A percentile compares a stretch with the other conserved stretches of the same genome.
Conservation (phyloP, 805 yeast species). For the Yamadazyma tumulicola region DNA sequence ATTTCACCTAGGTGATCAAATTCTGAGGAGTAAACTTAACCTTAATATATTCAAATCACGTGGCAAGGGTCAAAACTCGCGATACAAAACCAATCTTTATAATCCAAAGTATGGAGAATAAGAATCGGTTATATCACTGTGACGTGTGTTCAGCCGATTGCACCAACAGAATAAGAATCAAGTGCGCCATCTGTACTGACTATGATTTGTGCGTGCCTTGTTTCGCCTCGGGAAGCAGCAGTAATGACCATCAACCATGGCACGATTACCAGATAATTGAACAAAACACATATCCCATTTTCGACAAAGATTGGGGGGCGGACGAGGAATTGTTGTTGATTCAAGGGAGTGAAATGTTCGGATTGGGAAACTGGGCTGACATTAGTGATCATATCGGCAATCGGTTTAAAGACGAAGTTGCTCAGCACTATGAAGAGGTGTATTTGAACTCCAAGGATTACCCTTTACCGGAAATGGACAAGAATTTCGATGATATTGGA, state of each 20-base stretch:
- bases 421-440: slow-evolving; percentile 68
- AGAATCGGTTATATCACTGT: slow-evolving; percentile 64
- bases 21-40: too few relatives aligned
- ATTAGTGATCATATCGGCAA: slow-evolving; percentile 96
- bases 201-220: slow-evolving; percentile 98
- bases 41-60: too few relatives aligned
- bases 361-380: slow-evolving; percentile 97
- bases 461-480: slow-evolving; percentile 86
- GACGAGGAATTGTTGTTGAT: slow-evolving; percentile 89
- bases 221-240: slow-evolving; percentile 75
- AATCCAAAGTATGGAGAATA: slow-evolving; percentile 41
- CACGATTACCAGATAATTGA: slow-evolving; percentile 91
- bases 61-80: too few relatives aligned
- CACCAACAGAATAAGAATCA: slow-evolving; percentile 83
- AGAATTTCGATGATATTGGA: slow-evolving; percentile 56
- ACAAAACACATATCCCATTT: slow-evolving; percentile 91
- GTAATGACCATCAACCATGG: slow-evolving; percentile 89
- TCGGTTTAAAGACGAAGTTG: slow-evolving; percentile 87
- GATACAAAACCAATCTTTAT: too few relatives aligned
- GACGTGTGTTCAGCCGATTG: slow-evolving; percentile 97
- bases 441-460: slow-evolving; percentile 70
- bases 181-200: slow-evolving; percentile 90
- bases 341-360: slow-evolving; percentile 88
- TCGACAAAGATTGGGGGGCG: slow-evolving; percentile 94
- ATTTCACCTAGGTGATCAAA: too few relatives aligned